Evolutionary conservation across 2,329 filamentous ascomycete genomes (phyloP), one percentile per base, ranked within the genome.

Genomic region (Sclerotinia borealis): DNA sequence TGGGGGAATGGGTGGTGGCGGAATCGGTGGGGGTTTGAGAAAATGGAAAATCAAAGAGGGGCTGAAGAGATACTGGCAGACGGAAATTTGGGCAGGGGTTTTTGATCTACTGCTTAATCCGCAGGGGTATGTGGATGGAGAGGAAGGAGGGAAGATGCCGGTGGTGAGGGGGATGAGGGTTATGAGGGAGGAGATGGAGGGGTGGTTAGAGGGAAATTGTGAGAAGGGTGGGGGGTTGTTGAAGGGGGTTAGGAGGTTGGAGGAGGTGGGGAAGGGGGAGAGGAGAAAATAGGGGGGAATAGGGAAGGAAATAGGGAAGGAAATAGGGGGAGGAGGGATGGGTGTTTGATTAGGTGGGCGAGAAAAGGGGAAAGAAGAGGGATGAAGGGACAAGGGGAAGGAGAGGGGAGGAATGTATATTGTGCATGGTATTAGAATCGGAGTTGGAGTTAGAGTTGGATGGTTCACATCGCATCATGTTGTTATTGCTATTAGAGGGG

Each of bases 21-120:
- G n/a, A n/a, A n/a, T n/a, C 80, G 4, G 78, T 76, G 2, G 79
- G 77, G 1, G 75, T 76, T 51, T 63, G 9, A 87, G 90, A 73
- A 86, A 82, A 54, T 98, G 96, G 78, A 85, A 83, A 67, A 86
- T 97, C 68, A 85, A 89, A 59, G 93, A 97, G 76, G 85, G 81
- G 17, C 78, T 98, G 65, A 99, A 99, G 80, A 79, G 95, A 50
- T 99, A 99, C 77, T 99, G 95, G 95, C 93, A 98, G 80, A 89
- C 87, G 55, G 92, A 96, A 56, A 85, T 98, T 50, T 99, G 95
- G 95, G 77, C 74, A 2, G 86, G 90, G 65, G 87, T 89, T 54
- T 96, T 99, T 75, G 89, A 93, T 68, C 71, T 98, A 64, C 77
- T 98, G 68, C 80, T 99, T 49, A 99, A 99, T 75, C 93, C 93